Evolutionary conservation across 441 rosid species (phyloP), one percentile per base, ranked within the genome.

Genomic region (Adansonia madagascariensis): DNA sequence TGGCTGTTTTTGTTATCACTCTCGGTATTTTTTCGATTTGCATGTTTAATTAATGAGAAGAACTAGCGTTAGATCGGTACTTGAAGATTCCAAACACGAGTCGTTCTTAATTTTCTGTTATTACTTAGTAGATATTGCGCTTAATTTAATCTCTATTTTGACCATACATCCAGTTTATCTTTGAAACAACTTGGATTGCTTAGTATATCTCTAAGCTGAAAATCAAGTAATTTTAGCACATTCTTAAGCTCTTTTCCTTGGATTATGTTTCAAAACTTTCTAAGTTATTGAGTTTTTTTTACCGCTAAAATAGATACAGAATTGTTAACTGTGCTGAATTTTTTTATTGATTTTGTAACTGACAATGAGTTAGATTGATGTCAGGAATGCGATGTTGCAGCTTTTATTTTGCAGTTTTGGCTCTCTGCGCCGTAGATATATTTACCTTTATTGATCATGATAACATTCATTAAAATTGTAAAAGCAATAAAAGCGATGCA

Each of bases 151-250:
- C 50, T 10, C 43, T 65, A 20, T 65, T 65, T 41, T 65, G 50
- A 41, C 70, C 49, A 43, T 41, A 18, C 50, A 44, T 18, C 14
- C 15, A 12, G 17, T 47, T 43, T 9, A 68, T 68, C 10, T 20
- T 22, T 22, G 22, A 11, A 50, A 70, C 60, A 67, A 68, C 14
- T 49, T 69, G 6, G 57, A 18, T 49, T 69, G 73, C 24, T 69
- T 67, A 11, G 71, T 18, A 18, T 4, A 44, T 44, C 22, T 50
- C 14, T 49, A 50, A 70, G 43, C 22, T 24, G 52, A 65, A 17
- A 17, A n/a, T 17, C 6, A 65, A n/a, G 49, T 14, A 3, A 41
- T 17, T 43, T 65, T 44, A 44, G 72, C 14, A n/a, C 50, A 65
- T 65, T 65, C 22, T 15, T 41, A 3, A 41, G 70, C 49, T 10